Conservation (phyloP, 1,139 yeast genomes). For the Meyerozyma athensensis region DNA sequence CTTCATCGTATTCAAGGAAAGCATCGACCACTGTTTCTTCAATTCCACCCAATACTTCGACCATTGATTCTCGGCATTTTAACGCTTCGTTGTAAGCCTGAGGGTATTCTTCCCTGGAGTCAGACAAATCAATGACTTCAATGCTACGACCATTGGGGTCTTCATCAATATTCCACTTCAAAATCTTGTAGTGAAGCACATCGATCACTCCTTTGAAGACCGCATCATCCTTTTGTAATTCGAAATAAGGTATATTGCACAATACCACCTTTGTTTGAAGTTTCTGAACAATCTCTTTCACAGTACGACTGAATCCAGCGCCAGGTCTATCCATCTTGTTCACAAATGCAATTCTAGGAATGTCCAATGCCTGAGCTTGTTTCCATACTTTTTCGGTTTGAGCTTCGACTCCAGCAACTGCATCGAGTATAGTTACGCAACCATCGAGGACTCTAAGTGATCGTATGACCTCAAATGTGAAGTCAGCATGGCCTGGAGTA, state of each 20-base stretch:
- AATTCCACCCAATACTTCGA: slow-evolving; percentile 78
- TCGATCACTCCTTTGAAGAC: slow-evolving; percentile 80
- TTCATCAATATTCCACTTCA: slow-evolving; percentile 52
- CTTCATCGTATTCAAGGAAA: slow-evolving; percentile 66
- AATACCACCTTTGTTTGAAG: slow-evolving; percentile 70
- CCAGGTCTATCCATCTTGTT: slow-evolving; percentile 97
- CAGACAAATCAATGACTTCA: slow-evolving; percentile 39
- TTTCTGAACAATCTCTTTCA: slow-evolving; percentile 76
- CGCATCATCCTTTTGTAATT: slow-evolving; percentile 31
- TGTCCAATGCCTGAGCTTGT: slow-evolving; percentile 63
- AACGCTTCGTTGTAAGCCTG: slow-evolving; percentile 44
- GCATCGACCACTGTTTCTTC: slow-evolving; percentile 76
- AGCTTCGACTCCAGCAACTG: slow-evolving; percentile 97
- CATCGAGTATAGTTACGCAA: slow-evolving; percentile 87
- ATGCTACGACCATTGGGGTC: slow-evolving; percentile 56
- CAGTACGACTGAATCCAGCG: slow-evolving; percentile 89
- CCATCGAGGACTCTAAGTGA: slow-evolving; percentile 91
- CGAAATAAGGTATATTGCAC: slow-evolving; percentile 75
- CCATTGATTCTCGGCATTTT: slow-evolving; percentile 65
- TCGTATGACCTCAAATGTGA: slow-evolving; percentile 88
- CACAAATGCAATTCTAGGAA: slow-evolving; percentile 76
- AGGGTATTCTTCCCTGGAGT: slow-evolving; percentile 22
- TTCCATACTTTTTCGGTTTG: slow-evolving; percentile 97
- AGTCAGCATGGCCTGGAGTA: slow-evolving; percentile 98
- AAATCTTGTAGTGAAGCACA: slow-evolving; percentile 60